Percentiles rank a stretch among this genome's conserved stretches.
Conservation (phyloP, 2,329 filamentous ascomycete genomes). For the Colletotrichum paranaense region DNA sequence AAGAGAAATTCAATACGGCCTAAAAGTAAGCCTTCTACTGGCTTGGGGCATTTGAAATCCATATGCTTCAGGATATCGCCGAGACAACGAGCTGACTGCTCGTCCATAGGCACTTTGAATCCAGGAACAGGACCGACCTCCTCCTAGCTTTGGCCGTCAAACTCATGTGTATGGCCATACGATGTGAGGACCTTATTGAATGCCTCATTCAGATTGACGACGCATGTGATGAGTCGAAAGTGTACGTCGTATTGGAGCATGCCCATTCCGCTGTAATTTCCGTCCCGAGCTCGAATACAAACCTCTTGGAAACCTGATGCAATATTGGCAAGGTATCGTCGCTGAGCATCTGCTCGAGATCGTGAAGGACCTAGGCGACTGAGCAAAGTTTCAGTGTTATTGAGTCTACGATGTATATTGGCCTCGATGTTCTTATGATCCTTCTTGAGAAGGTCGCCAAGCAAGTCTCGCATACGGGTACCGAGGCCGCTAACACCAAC, state of each 20-base stretch:
- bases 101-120: slow-evolving; percentile 1
- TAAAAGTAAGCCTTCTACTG: slow-evolving; percentile 48
- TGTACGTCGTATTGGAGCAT: slow-evolving; percentile 43
- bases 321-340: slow-evolving; percentile 47
- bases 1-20: slow-evolving; percentile 42
- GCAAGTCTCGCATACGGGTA: slow-evolving; percentile 47
- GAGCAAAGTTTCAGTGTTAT: slow-evolving; percentile 30
- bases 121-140: slow-evolving; percentile 4
- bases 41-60: slow-evolving; percentile 34
- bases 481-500: slow-evolving; percentile 51
- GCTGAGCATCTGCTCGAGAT: slow-evolving; percentile 43
- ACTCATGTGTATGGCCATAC: slow-evolving; percentile 36
- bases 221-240: slow-evolving; percentile 50
- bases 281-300: slow-evolving; percentile 47
- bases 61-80: slow-evolving; percentile 43
- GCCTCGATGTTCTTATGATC: slow-evolving; percentile 19
- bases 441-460: slow-evolving; percentile 53
- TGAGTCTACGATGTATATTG: slow-evolving; percentile 6
- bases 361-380: slow-evolving; percentile 46
- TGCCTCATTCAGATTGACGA: slow-evolving; percentile 49
- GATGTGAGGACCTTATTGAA: slow-evolving; percentile 45
- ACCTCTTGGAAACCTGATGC: slow-evolving; percentile 46
- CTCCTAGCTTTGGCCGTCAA: slow-evolving; percentile 18
- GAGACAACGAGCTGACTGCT: slow-evolving; percentile 38
- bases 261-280: slow-evolving; percentile 45